A percentile compares a stretch with the other conserved stretches of the same genome.
Conservation (phyloP, 2,329 filamentous ascomycete genomes). For the Monilinia polystroma region DNA sequence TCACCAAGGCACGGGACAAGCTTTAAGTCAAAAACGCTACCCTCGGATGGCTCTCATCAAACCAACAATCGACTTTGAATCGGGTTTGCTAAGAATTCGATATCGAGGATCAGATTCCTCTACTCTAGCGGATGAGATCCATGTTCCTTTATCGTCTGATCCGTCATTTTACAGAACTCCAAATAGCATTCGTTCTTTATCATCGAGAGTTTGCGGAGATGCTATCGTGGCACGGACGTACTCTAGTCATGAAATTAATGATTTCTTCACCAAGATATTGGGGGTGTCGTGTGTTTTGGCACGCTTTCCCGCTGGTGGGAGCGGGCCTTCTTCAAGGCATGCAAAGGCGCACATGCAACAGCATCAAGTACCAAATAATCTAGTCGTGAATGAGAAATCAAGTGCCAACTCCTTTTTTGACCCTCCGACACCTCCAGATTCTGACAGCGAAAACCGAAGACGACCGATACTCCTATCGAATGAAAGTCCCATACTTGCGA, state of each 20-base stretch:
- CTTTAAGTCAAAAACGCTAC: constrained; percentile 84
- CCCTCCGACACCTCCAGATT: constrained; percentile 57
- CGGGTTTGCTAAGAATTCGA: constrained; percentile 62
- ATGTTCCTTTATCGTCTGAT: constrained; percentile 66
- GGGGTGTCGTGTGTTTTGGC: constrained; percentile 80
- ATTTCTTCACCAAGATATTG: constrained; percentile 75
- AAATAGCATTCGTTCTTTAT: constrained; percentile 44
- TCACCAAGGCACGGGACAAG: constrained; percentile 79
- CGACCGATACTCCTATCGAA: constrained; percentile 78
- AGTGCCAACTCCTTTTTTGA: constrained; percentile 55
- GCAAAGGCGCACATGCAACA: constrained; percentile 69
- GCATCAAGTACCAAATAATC: constrained; percentile 46
- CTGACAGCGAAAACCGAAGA: constrained; percentile 49
- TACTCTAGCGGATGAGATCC: constrained; percentile 43
- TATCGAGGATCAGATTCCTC: constrained; percentile 44
- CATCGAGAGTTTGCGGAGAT: constrained; percentile 81
- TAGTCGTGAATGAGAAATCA: constrained; percentile 22
- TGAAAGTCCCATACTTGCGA: constrained; percentile 86
- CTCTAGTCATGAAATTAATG: constrained; percentile 60
- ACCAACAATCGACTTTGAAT: constrained; percentile 69
- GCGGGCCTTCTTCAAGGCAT: constrained; percentile 60
- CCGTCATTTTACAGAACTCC: constrained; percentile 53
- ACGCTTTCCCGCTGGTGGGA: constrained; percentile 71
- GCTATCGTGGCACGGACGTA: constrained; percentile 70
- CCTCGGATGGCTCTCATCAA: constrained; percentile 83